phyloP scores from a whole-genome alignment of 1,284 basidiomycete species.

The Leccinum ponderosum region DNA sequence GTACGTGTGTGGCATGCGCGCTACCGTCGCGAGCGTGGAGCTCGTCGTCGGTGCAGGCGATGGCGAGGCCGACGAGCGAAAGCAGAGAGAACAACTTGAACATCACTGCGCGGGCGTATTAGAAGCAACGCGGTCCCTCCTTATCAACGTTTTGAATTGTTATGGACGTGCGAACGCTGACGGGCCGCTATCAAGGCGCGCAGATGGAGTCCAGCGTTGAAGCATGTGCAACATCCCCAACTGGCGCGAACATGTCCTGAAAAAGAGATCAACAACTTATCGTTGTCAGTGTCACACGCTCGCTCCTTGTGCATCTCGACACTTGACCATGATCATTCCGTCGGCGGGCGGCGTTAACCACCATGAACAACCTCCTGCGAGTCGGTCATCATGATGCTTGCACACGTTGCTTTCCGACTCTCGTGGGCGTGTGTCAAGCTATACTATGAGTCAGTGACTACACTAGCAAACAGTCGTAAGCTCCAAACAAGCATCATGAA shows the following conservation, averaged over 20 bases:
- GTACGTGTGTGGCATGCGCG: slow-evolving; percentile 33
- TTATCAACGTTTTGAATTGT: neutral
- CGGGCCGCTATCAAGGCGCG: neutral
- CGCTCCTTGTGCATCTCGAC: slow-evolving; percentile 2
- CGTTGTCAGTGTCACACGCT: neutral
- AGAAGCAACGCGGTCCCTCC: neutral
- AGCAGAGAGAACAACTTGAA: slow-evolving; percentile 13
- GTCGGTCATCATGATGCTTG: neutral
- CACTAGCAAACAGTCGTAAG: neutral
- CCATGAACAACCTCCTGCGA: neutral
- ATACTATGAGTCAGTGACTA: neutral
- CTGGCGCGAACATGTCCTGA: neutral
- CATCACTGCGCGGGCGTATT: slow-evolving; percentile 7
- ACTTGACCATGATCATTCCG: neutral
- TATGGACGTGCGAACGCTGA: neutral
- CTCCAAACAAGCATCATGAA: neutral
- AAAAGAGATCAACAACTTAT: neutral
- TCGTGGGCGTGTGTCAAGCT: neutral
- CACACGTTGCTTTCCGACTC: neutral
- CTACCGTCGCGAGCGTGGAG: slow-evolving; percentile 13
- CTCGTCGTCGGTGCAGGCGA: slow-evolving; percentile 21
- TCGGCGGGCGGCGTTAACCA: neutral
- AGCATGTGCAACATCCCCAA: neutral
- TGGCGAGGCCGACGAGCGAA: slow-evolving; percentile 18
- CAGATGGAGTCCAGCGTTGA: neutral